phyloP scores from a whole-genome alignment of 106 monocot genomes.

The Phalaenopsis equestris region DNA sequence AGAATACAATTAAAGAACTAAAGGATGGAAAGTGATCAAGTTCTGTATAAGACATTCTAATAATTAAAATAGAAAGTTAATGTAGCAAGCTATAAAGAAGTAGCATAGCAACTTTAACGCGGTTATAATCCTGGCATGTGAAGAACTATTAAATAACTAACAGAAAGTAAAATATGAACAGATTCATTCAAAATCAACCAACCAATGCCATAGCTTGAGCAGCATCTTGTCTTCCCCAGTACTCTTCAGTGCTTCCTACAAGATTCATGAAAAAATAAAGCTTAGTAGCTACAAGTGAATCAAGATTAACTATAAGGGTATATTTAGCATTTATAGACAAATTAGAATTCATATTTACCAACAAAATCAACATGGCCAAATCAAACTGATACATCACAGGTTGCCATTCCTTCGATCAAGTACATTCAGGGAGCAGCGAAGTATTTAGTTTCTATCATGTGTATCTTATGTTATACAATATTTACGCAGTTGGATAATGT shows the following conservation, averaged over 20 bases:
- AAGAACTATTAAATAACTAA: not conserved
- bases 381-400: not conserved
- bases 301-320: not conserved
- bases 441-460: too few relatives aligned
- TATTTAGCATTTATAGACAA: not conserved
- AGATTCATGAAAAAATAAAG: slow-evolving; percentile 1
- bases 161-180: not conserved
- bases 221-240: slow-evolving; percentile 91
- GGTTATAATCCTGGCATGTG: not conserved
- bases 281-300: not conserved
- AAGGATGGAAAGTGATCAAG: not conserved
- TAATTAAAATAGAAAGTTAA: not conserved
- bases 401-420: not conserved
- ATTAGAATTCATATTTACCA: not conserved
- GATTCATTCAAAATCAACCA: slow-evolving; percentile 11
- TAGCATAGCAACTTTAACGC: not conserved
- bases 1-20: not conserved
- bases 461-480: too few relatives aligned
- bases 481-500: too few relatives aligned
- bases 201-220: slow-evolving; percentile 91
- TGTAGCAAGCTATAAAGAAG: not conserved
- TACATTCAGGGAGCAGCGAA: not conserved
- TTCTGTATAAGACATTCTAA: not conserved
- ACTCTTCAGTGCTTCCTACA: slow-evolving; percentile 93
- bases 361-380: not conserved